Evolutionary conservation across 768 basidiomycete genomes (phyloP), one percentile per base, ranked within the genome.

Genomic region (Grammothele lineata): DNA sequence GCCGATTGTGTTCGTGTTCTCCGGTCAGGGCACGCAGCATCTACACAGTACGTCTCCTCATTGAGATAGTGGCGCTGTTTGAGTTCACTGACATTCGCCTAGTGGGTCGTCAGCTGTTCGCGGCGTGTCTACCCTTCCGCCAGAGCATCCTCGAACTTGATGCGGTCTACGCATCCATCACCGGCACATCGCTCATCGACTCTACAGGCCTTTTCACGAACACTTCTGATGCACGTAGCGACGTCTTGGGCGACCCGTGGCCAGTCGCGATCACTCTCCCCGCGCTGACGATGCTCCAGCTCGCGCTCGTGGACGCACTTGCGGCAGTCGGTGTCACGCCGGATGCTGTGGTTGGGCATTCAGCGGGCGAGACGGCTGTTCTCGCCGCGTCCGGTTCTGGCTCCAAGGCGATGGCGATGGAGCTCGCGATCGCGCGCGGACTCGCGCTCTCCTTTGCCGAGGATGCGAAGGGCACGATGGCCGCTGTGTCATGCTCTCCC

Each of bases 291-390:
- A 72, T 77, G 55, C 50, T 74, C 40, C 75, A 77, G 51, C 70
- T 77, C 12, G 75, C 73, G 0, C 45, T 75, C 6, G 67, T 68
- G 49, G 75, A 77, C 37, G 62, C 71, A 3, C 53, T 75, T 1
- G 48, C 48, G 1, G 62, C 62, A 37, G 37, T 72, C 8, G 69
- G 70, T 10, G 43, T 73, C 35, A 51, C 44, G 14, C 72, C 75
- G 0, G 65, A 72, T 34, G 59, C 60, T 5, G 57, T 75, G 10
- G 43, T 76, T 6, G 75, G 75, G 0, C 73, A 75, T 55, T 75
- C 74, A 15, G 72, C 73, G 10, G 75, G 75, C 10, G 75, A 76
- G 51, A 71, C 72, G 0, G 70, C 70, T 0, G 43, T 75, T 15
- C 47, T 75, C 7, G 75, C 74, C 45, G 68, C 72, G 0, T 72